These are phyloP conservation scores for Phytopythium cucurbitacearum DNA, from an alignment of 352 stramenopile species.

Conservation along the genomic window DNA sequence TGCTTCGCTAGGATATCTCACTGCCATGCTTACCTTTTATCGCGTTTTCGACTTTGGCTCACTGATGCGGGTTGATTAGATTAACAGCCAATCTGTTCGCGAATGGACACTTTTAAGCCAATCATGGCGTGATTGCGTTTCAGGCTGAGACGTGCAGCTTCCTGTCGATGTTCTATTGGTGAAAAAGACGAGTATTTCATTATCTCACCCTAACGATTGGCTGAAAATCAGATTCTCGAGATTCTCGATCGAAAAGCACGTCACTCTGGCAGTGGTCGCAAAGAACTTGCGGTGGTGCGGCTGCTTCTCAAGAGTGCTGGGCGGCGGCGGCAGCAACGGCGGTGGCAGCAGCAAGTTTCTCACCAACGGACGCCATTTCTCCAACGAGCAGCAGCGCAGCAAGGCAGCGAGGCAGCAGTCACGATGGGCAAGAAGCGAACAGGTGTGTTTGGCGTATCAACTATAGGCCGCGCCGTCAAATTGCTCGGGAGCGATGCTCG, in stretches of 20 bases:
- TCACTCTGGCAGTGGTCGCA: not conserved
- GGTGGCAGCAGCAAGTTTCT: not conserved
- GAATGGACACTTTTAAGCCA: not conserved
- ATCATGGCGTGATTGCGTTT: conserved; percentile 1
- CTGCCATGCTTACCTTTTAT: no score
- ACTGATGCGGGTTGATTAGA: no score
- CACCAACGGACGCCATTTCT: not conserved
- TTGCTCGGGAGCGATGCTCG: not conserved
- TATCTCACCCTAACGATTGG: not conserved
- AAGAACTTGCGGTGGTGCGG: not conserved
- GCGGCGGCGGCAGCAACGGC: not conserved
- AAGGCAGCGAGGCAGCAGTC: not conserved
- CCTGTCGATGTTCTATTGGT: not conserved
- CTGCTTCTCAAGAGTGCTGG: not conserved
- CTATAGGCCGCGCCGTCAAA: not conserved
- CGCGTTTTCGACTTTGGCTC: no score
- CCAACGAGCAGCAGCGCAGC: not conserved
- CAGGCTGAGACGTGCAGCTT: not conserved
- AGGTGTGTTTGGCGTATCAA: conserved; percentile 20
- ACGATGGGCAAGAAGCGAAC: conserved; percentile 65
- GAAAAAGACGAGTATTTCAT: not conserved
- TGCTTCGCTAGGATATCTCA: no score
- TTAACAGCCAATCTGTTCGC: no score
- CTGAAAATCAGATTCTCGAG: not conserved
- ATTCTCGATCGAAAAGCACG: not conserved